Evolutionary conservation across 2,329 filamentous ascomycete species (phyloP).

Genomic region (Plenodomus lindquistii): DNA sequence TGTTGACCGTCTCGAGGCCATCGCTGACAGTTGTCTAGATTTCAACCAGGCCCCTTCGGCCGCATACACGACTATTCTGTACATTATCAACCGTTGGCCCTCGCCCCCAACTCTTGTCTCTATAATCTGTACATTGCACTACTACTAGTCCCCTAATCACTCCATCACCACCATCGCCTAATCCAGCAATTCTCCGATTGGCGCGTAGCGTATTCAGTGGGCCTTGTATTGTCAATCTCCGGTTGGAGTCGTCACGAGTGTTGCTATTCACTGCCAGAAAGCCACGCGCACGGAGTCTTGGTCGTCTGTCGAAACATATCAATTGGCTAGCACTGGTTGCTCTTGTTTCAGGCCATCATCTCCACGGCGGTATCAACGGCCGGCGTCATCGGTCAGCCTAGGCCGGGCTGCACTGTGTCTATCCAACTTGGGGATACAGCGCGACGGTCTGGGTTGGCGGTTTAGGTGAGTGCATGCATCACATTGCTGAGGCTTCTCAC

Average conservation of each 20-base stretch:
- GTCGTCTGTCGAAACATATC: constrained; percentile 29
- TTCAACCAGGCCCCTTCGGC: neutral
- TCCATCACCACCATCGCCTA: constrained; percentile 27
- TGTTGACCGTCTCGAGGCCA: constrained; percentile 10
- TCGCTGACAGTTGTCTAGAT: constrained; percentile 34
- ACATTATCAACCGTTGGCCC: constrained; percentile 21
- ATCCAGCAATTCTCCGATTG: constrained; percentile 36
- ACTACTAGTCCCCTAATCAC: constrained; percentile 13
- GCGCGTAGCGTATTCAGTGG: constrained; percentile 19
- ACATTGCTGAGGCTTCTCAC: neutral
- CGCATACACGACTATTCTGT: constrained; percentile 16
- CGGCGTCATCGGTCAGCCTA: constrained; percentile 35
- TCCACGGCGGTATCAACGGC: constrained; percentile 24
- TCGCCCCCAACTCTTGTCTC: neutral
- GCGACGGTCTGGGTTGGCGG: constrained; percentile 36
- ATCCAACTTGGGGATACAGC: constrained; percentile 34
- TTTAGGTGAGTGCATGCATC: constrained; percentile 31
- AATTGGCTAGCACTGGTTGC: constrained; percentile 37
- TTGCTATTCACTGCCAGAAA: constrained; percentile 35
- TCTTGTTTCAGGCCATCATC: constrained; percentile 31
- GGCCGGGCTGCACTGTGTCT: constrained; percentile 39
- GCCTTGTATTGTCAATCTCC: constrained; percentile 21
- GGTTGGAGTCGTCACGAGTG: constrained; percentile 35
- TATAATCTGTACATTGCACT: constrained; percentile 19
- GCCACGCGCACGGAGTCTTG: constrained; percentile 27